A percentile compares a stretch with the other conserved stretches of the same genome.
These are phyloP conservation scores for Herpetomonas muscarum DNA, from an alignment of 208 protist genomes.

Conservation along the genomic window DNA sequence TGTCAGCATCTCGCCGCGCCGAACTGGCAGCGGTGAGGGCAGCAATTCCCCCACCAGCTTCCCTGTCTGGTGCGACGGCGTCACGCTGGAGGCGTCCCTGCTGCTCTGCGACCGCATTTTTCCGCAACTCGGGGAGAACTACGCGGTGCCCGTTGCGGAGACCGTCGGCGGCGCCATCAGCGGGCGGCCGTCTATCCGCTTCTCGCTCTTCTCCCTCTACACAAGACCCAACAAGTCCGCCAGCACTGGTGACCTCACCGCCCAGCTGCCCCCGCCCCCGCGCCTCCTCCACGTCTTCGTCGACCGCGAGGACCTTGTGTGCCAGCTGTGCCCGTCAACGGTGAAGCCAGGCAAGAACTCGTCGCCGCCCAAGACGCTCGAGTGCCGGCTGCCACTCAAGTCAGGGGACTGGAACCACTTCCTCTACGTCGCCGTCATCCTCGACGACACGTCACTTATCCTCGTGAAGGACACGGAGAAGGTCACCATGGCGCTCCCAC, in stretches of 20 bases:
- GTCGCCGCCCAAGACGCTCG: background rate
- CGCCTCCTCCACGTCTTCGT: constrained; percentile 10
- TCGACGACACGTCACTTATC: constrained; percentile 34
- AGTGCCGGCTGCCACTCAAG: constrained; percentile 12
- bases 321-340: constrained; percentile 5
- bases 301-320: constrained; percentile 4
- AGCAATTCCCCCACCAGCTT: constrained; percentile 12
- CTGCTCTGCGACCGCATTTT: constrained; percentile 49
- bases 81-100: constrained; percentile 47
- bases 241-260: background rate
- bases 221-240: background rate
- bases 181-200: constrained; percentile 14
- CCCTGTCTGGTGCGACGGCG: constrained; percentile 39
- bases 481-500: constrained; percentile 18
- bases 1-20: background rate
- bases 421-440: constrained; percentile 44
- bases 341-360: background rate
- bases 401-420: constrained; percentile 46
- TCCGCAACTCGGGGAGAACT: constrained; percentile 40
- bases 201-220: constrained; percentile 36
- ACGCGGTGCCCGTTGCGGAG: constrained; percentile 23
- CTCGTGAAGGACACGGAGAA: constrained; percentile 39
- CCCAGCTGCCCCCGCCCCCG: background rate
- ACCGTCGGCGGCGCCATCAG: background rate
- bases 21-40: no score